These are phyloP conservation scores for Kodamaea hsintzibuensis DNA, from an alignment of 805 yeast genomes.

Conservation along the genomic window DNA sequence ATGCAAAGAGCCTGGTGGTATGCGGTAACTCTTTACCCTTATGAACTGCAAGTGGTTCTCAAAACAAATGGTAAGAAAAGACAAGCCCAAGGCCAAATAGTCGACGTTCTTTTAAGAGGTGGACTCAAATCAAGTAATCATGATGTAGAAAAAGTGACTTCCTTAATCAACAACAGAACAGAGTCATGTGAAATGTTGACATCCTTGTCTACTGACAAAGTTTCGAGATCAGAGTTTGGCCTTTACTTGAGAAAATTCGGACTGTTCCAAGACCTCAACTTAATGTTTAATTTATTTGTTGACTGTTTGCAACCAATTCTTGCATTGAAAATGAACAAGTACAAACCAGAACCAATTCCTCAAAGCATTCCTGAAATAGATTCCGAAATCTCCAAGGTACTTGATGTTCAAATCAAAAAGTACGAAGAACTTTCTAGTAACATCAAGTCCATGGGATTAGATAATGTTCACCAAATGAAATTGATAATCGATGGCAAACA, in stretches of 20 bases:
- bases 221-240: conserved; percentile 61
- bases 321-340: not conserved
- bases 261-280: conserved; percentile 48
- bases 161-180: conserved; percentile 35
- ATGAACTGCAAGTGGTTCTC: conserved; percentile 37
- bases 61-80: conserved; percentile 40
- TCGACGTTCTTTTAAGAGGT: conserved; percentile 58
- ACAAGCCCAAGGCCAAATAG: conserved; percentile 34
- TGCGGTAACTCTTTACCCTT: conserved; percentile 51
- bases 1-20: conserved; percentile 45
- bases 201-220: conserved; percentile 12
- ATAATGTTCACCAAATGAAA: conserved; percentile 49
- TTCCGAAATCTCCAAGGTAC: not conserved
- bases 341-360: conserved; percentile 10
- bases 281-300: conserved; percentile 38
- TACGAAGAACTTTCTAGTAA: conserved; percentile 33
- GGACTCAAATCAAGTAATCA: conserved; percentile 66
- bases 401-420: conserved; percentile 16
- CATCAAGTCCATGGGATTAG: conserved; percentile 37
- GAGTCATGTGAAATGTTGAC: conserved; percentile 25
- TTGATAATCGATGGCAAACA: conserved; percentile 79
- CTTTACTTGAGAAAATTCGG: conserved; percentile 54
- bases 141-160: conserved; percentile 53
- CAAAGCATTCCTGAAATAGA: not conserved
- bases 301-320: conserved; percentile 23